Percentiles rank a stretch among this genome's conserved stretches.
phyloP scores from a whole-genome alignment of 805 yeast species.

The Scheffersomyces coipomensis region DNA sequence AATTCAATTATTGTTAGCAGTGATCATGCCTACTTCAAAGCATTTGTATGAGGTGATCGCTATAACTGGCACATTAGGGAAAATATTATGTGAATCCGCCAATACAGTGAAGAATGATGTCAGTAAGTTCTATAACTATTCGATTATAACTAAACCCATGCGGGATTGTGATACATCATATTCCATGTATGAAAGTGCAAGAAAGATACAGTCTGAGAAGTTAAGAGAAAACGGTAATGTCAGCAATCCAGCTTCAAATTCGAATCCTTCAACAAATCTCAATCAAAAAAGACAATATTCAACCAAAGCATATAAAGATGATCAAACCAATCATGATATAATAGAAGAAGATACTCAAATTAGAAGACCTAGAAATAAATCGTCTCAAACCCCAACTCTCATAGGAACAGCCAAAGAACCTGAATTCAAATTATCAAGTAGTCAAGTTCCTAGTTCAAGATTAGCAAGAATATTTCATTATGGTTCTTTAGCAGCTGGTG shows the following conservation, averaged over 20 bases:
- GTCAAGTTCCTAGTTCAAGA: slow-evolving; percentile 84
- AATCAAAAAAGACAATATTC: slow-evolving; percentile 8
- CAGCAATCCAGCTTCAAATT: background rate
- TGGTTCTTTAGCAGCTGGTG: slow-evolving; percentile 87
- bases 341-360: background rate
- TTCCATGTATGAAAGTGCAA: slow-evolving; percentile 7
- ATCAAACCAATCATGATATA: slow-evolving; percentile 2
- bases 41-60: background rate
- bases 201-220: slow-evolving; percentile 4
- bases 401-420: slow-evolving; percentile 18
- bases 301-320: slow-evolving; percentile 6
- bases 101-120: background rate
- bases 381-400: background rate
- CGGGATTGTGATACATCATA: slow-evolving; percentile 2
- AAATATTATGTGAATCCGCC: background rate
- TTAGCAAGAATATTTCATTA: slow-evolving; percentile 90
- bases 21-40: background rate
- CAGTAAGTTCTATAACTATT: background rate
- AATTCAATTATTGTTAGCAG: no score
- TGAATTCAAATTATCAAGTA: slow-evolving; percentile 51
- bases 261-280: background rate
- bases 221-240: slow-evolving; percentile 1
- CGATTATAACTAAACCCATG: background rate
- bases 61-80: background rate
- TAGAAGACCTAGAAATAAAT: background rate